Base-by-base conservation (phyloP, 2,329 filamentous ascomycete species). In the Ceratocystis cubensis region DNA sequence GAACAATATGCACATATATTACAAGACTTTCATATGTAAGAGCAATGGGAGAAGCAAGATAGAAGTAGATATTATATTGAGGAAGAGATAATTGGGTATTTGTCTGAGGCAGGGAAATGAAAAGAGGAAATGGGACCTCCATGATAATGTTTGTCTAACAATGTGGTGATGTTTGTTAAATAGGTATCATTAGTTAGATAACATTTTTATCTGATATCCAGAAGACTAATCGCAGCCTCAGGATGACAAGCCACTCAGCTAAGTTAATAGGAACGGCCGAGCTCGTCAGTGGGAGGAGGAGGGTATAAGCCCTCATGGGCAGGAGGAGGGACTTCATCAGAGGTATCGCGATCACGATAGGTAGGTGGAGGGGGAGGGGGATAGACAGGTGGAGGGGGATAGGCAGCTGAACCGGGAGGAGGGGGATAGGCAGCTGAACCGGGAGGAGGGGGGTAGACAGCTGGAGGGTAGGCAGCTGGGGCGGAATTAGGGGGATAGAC, bases 281-380 rank as follows among this genome's bases (percentile, higher is more conserved):
- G 0, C 0, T 33, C 1, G 30, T 33, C 30, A 33, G 0, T 28
- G 28, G 30, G 6, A 7, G 0, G 1, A 33, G 30, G 6, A 30
- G 30, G 30, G 30, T 33, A 33, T 0, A 33, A 7, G 30, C 30
- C 5, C 30, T 0, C 6, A 30, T 2, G 5, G 6, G 6, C 6
- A 30, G 28, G 28, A 28, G 30, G 30, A 7, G 6, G 1, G 30
- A 33, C 1, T 7, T 33, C 30, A 4, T 6, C 5, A 33, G 30
- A 1, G 30, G 6, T 30, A 30, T 7, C 28, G 3, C 28, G 30
- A 33, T 7, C 3, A 28, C 28, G 30, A 33, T 33, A 33, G 30
- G 30, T 7, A 33, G 6, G 0, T 6, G 28, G 3, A 1, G 33
- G 22, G 22, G 22, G 2, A 2, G 33, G 33, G 33, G 33, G 33